These are phyloP conservation scores for Blastocystis sp. DNA, from an alignment of 352 stramenopile species.

Conservation along the genomic window DNA sequence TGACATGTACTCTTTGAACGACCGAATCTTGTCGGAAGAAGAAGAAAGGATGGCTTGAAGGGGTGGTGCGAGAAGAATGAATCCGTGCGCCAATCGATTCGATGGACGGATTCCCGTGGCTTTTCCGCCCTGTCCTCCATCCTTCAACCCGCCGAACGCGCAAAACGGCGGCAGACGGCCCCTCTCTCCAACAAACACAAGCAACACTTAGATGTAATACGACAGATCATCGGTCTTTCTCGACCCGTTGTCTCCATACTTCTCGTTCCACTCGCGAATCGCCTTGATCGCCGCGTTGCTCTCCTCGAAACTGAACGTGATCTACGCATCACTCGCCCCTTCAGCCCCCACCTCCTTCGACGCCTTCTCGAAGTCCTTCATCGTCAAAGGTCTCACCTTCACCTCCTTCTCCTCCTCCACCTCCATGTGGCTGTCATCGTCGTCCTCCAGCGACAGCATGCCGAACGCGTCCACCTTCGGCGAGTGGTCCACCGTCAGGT, in stretches of 20 bases:
- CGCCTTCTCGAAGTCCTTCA: conserved; percentile 76
- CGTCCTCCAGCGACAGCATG: conserved; percentile 62
- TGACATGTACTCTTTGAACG: conserved; percentile 57
- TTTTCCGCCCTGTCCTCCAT: neutral
- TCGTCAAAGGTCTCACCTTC: conserved; percentile 75
- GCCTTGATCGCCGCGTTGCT: conserved; percentile 82
- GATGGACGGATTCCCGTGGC: neutral
- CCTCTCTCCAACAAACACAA: neutral
- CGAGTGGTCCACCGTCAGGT: conserved; percentile 82
- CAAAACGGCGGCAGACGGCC: too few species aligned
- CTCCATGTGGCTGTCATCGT: conserved; percentile 41
- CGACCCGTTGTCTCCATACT: conserved; percentile 84
- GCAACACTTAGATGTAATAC: conserved; percentile 61
- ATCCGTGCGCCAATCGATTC: neutral
- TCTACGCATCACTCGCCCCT: conserved; percentile 76
- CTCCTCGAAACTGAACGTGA: conserved; percentile 86
- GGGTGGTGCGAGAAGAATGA: neutral
- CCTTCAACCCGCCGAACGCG: neutral
- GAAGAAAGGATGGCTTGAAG: neutral
- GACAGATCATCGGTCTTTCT: conserved; percentile 61
- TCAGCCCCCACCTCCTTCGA: conserved; percentile 75
- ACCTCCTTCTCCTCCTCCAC: conserved; percentile 75
- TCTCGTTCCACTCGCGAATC: conserved; percentile 87
- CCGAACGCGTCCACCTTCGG: conserved; percentile 77
- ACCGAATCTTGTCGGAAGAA: conserved; percentile 32